Base-by-base conservation (phyloP, 1,139 yeast species). In the Nakaseomyces glabratus region DNA sequence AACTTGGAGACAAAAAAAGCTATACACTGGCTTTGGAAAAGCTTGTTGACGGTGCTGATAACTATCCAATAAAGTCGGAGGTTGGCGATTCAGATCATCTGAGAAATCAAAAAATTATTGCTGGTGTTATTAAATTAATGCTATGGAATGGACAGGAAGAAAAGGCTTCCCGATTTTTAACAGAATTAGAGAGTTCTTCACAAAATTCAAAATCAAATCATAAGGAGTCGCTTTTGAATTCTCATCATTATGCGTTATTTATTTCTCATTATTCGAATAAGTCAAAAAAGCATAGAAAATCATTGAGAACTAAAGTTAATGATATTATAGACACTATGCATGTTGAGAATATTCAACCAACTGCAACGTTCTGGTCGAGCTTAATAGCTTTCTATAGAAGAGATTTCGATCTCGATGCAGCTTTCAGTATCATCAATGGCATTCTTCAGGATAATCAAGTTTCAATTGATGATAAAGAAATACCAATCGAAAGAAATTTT, bases 201-300 rank as follows among this genome's bases (percentile, higher is more conserved):
- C 25, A 32, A 16, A 24, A 17, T 12, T 15, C 28, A 11, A 15
- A 10, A 2, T 20, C 18, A 14, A 31, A 23, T 5, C 37, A 15
- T 12, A 31, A 40, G 16, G 37, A 26, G 25, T 31, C 46, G 1
- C 35, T 38, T 15, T 49, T 44, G 4, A 47, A 45, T 29, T 50
- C 56, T 3, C 52, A 49, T 33, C 59, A 54, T 37, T 55, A 52
- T 31, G 46, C 53, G 1, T 35, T 41, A n/a, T 49, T 53, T 28
- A 33, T 53, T 10, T 44, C 47, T 14, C 45, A 45, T 34, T 54
- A 45, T 33, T 35, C 39, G 8, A n/a, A 35, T 14, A 16, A 36
- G 35, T 9, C 12, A 22, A 2, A n/a, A 17, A 26, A 14, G 6
- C n/a, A 15, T 26, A 26, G 30, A 11, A 26, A 26, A n/a, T 17